Evolutionary conservation across 352 stramenopile species (phyloP).

Genomic region (Phytophthora sp.): DNA sequence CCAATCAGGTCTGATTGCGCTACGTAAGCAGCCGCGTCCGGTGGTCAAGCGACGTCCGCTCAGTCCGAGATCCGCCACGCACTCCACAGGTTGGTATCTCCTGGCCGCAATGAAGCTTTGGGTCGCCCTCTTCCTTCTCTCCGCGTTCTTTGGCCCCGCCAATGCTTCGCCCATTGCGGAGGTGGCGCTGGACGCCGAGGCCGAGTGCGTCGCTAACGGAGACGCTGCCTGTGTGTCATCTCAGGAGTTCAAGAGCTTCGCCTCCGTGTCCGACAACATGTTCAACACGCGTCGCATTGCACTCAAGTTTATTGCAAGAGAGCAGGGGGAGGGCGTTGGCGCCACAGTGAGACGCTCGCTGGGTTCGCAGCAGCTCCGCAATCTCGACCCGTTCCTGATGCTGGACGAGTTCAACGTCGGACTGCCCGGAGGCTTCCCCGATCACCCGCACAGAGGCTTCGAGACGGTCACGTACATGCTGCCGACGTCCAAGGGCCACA

Average conservation of each 20-base stretch:
- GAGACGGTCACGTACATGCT: constrained; percentile 93
- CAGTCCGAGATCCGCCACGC: constrained; percentile 8
- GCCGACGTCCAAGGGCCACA: constrained; percentile 67
- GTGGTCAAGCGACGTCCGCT: constrained; percentile 1
- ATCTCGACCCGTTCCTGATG: constrained; percentile 66
- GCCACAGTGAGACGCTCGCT: constrained; percentile 62
- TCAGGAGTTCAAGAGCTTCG: constrained; percentile 15
- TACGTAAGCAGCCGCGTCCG: constrained; percentile 6
- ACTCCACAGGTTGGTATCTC: constrained; percentile 17
- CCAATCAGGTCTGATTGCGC: no score
- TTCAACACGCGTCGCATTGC: constrained; percentile 47
- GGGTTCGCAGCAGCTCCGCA: constrained; percentile 52
- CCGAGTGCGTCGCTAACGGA: constrained; percentile 31
- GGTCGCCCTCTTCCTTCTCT: background rate
- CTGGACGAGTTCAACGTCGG: constrained; percentile 62
- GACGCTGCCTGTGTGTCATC: constrained; percentile 24
- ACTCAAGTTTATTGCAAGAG: constrained; percentile 56
- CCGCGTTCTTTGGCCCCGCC: background rate
- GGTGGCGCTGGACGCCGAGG: constrained; percentile 12
- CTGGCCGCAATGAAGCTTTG: constrained; percentile 2
- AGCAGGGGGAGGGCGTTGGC: constrained; percentile 65
- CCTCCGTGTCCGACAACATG: constrained; percentile 17
- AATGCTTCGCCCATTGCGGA: constrained; percentile 6
- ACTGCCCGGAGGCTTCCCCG: constrained; percentile 83
- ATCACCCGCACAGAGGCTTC: constrained; percentile 93